These are phyloP conservation scores for Ophiostoma australiae DNA, from an alignment of 2,329 filamentous ascomycete species.

Conservation along the genomic window DNA sequence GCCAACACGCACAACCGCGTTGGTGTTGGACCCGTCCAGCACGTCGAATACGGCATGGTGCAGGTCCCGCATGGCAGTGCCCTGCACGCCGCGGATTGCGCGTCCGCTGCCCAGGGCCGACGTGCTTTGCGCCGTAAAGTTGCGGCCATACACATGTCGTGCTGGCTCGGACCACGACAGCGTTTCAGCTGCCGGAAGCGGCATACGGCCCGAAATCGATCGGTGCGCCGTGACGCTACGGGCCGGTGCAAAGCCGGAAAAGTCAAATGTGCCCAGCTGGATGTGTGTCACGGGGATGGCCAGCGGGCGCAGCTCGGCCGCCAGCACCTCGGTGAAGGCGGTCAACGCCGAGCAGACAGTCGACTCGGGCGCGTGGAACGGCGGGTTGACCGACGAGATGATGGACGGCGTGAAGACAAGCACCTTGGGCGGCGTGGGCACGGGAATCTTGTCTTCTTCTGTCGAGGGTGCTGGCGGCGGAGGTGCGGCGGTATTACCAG, in stretches of 20 bases:
- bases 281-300: conserved; percentile 78
- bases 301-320: conserved; percentile 71
- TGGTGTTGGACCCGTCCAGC: conserved; percentile 60
- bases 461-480: neutral
- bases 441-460: conserved; percentile 13
- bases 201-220: conserved; percentile 34
- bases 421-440: conserved; percentile 51
- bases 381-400: conserved; percentile 71
- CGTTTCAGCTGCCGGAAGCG: conserved; percentile 49
- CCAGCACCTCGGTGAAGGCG: conserved; percentile 75
- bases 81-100: conserved; percentile 53
- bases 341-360: conserved; percentile 81
- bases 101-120: conserved; percentile 54
- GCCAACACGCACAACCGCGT: conserved; percentile 69
- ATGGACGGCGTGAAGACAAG: conserved; percentile 75
- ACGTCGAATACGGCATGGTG: conserved; percentile 90
- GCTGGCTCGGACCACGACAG: conserved; percentile 60
- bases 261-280: conserved; percentile 87
- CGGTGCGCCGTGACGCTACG: conserved; percentile 26
- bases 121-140: conserved; percentile 53
- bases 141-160: conserved; percentile 56
- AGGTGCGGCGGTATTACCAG: neutral
- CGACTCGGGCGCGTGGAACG: conserved; percentile 80
- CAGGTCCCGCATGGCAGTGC: conserved; percentile 70
- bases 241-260: conserved; percentile 58